phyloP scores from a whole-genome alignment of 768 basidiomycete genomes.

The Amanita fuliginea region DNA sequence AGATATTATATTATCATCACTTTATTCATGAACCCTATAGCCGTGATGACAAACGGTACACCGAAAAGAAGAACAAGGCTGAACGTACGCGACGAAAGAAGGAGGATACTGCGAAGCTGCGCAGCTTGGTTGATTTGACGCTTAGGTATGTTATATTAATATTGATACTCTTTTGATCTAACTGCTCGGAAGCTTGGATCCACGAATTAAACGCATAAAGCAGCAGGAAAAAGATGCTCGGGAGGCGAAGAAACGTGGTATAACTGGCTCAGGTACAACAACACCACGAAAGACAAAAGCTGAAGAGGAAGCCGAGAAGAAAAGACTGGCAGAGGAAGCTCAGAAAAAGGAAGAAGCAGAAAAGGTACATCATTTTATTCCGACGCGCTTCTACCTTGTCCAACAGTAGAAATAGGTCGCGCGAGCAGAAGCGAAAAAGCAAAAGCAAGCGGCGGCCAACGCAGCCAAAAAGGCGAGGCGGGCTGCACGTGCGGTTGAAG shows the following conservation, averaged over 20 bases:
- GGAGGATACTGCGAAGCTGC: constrained; percentile 88
- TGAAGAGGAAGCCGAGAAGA: constrained; percentile 68
- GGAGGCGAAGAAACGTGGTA: constrained; percentile 72
- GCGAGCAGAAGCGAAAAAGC: constrained; percentile 72
- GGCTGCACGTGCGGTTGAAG: constrained; percentile 43
- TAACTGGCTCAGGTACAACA: constrained; percentile 33
- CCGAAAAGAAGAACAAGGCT: constrained; percentile 98
- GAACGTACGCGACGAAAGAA: constrained; percentile 96
- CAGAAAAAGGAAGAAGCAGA: constrained; percentile 62
- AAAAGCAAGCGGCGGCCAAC: constrained; percentile 76
- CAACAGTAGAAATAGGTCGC: constrained; percentile 25
- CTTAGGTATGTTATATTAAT: constrained; percentile 29
- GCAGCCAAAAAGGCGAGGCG: constrained; percentile 86
- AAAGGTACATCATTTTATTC: constrained; percentile 36
- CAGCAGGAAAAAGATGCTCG: constrained; percentile 92
- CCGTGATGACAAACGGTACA: constrained; percentile 97
- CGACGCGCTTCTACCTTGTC: neutral
- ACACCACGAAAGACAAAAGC: constrained; percentile 62
- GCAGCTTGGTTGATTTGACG: constrained; percentile 78
- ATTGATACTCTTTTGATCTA: neutral
- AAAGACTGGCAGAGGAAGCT: constrained; percentile 69
- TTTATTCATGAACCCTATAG: constrained; percentile 23
- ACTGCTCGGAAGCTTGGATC: constrained; percentile 44
- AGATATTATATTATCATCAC: neutral
- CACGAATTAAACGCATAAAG: constrained; percentile 95